phyloP scores from a whole-genome alignment of 768 basidiomycete species.

The Lactarius trivialis region DNA sequence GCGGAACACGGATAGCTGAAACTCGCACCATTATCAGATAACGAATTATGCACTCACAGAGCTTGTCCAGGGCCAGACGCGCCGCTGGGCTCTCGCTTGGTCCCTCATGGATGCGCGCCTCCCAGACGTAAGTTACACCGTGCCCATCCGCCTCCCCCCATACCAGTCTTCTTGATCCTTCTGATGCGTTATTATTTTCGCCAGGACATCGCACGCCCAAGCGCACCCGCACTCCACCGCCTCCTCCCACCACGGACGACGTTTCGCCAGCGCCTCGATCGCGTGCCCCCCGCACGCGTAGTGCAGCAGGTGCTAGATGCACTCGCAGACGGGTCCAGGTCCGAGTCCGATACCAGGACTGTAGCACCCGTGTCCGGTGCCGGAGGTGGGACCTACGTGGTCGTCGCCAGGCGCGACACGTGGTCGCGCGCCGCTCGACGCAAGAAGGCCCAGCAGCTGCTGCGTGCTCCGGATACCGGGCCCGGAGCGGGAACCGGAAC shows the following conservation, averaged over 20 bases:
- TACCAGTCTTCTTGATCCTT: background rate
- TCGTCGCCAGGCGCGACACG: constrained; percentile 34
- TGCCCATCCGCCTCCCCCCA: background rate
- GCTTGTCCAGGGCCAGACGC: constrained; percentile 80
- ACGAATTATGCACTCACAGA: constrained; percentile 82
- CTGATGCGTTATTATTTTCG: constrained; percentile 30
- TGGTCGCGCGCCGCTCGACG: constrained; percentile 68
- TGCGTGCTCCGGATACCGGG: background rate
- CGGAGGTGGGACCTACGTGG: constrained; percentile 2
- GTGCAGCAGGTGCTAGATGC: constrained; percentile 32
- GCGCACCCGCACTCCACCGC: constrained; percentile 39
- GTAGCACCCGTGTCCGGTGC: background rate
- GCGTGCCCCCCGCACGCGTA: constrained; percentile 23
- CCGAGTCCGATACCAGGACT: background rate
- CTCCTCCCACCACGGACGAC: constrained; percentile 56
- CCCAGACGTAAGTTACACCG: constrained; percentile 60
- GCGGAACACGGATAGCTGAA: background rate
- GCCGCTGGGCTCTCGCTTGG: constrained; percentile 93
- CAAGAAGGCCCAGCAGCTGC: constrained; percentile 24
- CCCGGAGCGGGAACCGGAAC: background rate
- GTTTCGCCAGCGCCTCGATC: constrained; percentile 35
- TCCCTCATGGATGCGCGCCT: constrained; percentile 58
- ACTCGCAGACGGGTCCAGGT: constrained; percentile 29
- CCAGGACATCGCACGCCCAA: constrained; percentile 34
- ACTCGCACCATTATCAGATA: constrained; percentile 41